Evolutionary conservation across 2,329 filamentous ascomycete genomes (phyloP), one percentile per base, ranked within the genome.

Genomic region (Grosmannia serpens): DNA sequence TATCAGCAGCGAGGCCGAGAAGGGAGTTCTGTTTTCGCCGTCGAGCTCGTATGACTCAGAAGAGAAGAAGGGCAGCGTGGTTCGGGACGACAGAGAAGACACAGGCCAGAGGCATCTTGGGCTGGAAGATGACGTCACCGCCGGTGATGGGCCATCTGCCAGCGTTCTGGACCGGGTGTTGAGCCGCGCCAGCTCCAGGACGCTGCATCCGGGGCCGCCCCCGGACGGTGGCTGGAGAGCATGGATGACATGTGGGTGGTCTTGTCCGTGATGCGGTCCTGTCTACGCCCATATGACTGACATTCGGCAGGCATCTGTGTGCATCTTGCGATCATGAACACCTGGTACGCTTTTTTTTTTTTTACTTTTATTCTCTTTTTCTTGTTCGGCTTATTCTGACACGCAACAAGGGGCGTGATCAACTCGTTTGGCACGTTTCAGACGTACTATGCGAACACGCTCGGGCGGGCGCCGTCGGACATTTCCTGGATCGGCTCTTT

Each of bases 351-450:
- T 20, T 13, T 22, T 31, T 24, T 4, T 15, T 13, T 41, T 26
- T 20, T 15, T n/a, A n/a, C n/a, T n/a, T n/a, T n/a, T 20, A 17
- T 22, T 31, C 24, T 4, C 24, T 13, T 41, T 26, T 20, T 15
- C 27, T 17, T 11, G 5, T 55, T 33, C 13, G n/a, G 11, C 29
- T 22, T 52, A 22, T 26, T 27, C 44, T 46, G 11, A 17, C 29
- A 20, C 26, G 15, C 3, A 31, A 55, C 33, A 3, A 72, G 71
- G 77, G 80, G 80, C 38, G 74, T 77, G 63, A 74, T 80, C 63
- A 80, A 77, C 67, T 79, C 77, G 1, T 83, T 81, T 60, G 79
- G 79, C n/a, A 69, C 76, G 5, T 83, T 81, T 63, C 77, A 83
- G 60, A 68, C 75, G 0, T 81, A 82, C 69, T 82, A 82, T 66